A percentile compares a stretch with the other conserved stretches of the same genome.
Evolutionary conservation across 805 yeast species (phyloP).

Genomic region (Wickerhamiella brachini): DNA sequence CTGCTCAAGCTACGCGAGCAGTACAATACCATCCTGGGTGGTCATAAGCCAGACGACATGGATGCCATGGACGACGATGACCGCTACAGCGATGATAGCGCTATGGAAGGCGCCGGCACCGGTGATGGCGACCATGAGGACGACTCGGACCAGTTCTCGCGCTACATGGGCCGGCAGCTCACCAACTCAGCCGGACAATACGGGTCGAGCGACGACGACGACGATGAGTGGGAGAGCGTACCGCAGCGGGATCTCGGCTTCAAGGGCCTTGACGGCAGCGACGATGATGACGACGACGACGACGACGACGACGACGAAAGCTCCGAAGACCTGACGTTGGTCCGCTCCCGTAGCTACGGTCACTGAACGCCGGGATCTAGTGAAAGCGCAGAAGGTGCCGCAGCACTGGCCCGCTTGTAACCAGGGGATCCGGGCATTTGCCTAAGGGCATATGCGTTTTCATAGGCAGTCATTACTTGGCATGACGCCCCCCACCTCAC

Average conservation of each 20-base stretch:
- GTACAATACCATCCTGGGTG: conserved; percentile 87
- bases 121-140: conserved; percentile 23
- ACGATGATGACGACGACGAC: conserved; percentile 4
- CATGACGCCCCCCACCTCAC: background rate
- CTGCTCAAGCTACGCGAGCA: conserved; percentile 83
- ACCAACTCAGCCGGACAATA: conserved; percentile 36
- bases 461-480: too few relatives aligned
- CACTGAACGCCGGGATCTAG: too few relatives aligned
- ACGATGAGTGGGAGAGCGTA: conserved; percentile 25
- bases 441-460: too few relatives aligned
- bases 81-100: conserved; percentile 22
- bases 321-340: conserved; percentile 24
- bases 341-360: conserved; percentile 27
- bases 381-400: too few relatives aligned
- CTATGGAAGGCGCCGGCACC: conserved; percentile 18
- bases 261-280: conserved; percentile 2
- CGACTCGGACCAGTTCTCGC: conserved; percentile 38
- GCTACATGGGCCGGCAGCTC: conserved; percentile 66
- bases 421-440: too few relatives aligned
- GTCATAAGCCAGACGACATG: conserved; percentile 37
- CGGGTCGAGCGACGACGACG: conserved; percentile 44
- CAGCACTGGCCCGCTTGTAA: too few relatives aligned
- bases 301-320: conserved; percentile 25
- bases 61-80: conserved; percentile 15
- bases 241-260: conserved; percentile 4